A percentile compares a stretch with the other conserved stretches of the same genome.
Evolutionary conservation across 306 rosid species (phyloP).

Genomic region (Pachyrhizus erosus): DNA sequence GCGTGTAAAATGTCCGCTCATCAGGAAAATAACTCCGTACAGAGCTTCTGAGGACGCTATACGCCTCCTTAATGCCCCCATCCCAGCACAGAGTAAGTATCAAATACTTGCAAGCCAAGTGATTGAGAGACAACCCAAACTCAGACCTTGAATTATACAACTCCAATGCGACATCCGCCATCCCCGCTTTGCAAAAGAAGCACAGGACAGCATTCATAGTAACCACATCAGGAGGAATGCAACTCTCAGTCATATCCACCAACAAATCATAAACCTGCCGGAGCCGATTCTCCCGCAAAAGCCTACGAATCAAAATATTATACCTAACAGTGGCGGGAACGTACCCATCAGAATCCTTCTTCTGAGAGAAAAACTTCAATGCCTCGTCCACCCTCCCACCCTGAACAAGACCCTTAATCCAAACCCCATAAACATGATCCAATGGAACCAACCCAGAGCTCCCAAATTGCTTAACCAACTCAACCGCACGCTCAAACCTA

Average conservation of each 20-base stretch:
- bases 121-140: conserved; percentile 60
- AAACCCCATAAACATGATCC: conserved; percentile 63
- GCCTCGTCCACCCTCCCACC: conserved; percentile 69
- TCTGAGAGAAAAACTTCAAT: conserved; percentile 56
- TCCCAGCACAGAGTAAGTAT: conserved; percentile 68
- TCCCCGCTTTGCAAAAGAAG: conserved; percentile 86
- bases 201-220: conserved; percentile 80
- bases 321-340: conserved; percentile 56
- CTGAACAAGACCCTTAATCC: conserved; percentile 63
- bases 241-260: conserved; percentile 73
- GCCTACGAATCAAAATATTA: conserved; percentile 66
- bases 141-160: conserved; percentile 63
- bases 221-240: conserved; percentile 58
- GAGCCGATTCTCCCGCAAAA: conserved; percentile 70
- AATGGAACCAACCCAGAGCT: conserved; percentile 39
- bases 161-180: conserved; percentile 65
- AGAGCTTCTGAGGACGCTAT: conserved; percentile 49
- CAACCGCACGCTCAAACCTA: conserved; percentile 56
- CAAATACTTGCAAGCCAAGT: conserved; percentile 75
- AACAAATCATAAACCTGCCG: conserved; percentile 67
- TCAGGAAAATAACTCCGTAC: conserved; percentile 63
- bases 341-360: conserved; percentile 62
- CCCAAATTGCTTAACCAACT: conserved; percentile 60
- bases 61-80: conserved; percentile 64
- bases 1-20: conserved; percentile 51